Evolutionary conservation across 331 rosid species (phyloP), one percentile per base, ranked within the genome.

Genomic region (Telfairia occidentalis): DNA sequence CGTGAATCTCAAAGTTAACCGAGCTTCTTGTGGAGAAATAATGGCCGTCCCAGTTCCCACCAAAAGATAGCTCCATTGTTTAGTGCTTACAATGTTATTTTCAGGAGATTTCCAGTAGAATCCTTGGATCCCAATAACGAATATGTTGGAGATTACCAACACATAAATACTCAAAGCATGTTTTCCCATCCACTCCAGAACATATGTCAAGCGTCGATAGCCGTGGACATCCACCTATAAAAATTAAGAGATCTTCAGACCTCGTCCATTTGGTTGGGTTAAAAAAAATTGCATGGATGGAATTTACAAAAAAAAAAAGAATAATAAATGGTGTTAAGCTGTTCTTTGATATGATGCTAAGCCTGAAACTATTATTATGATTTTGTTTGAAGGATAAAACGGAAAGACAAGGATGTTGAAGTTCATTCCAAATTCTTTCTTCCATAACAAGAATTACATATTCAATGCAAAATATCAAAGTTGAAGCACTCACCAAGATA

Each of bases 131-230:
- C 83, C 89, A 43, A 89, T 86, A 28, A 93, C 74, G 24, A 78
- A 89, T 66, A 93, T 76, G 91, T 93, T 91, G 30, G 97, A 93
- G 64, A 90, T 75, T 32, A 91, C 78, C 4, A 93, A 54, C 42
- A 89, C 86, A 73, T 89, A 93, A 73, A 91, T 89, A 75, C 88
- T 83, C 79, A 93, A 73, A 9, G 98, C 73, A 83, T 89, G 96
- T 65, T 83, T 83, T 84, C 98, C 98, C 91, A 89, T 88, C 98
- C 98, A 93, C 73, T 93, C 96, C 76, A 89, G 75, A 79, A 76
- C 76, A 74, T 35, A 83, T 40, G 98, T 84, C 60, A 86, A n/a
- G 76, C 87, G 78, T 74, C 92, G 82, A 67, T 83, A 73, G n/a
- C 90, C 87, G 12, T 84, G 54, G 77, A 88, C 87, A 82, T 91